Evolutionary conservation across 1,284 basidiomycete genomes (phyloP), one percentile per base, ranked within the genome.

Genomic region (Rhizopogon hawkerae): DNA sequence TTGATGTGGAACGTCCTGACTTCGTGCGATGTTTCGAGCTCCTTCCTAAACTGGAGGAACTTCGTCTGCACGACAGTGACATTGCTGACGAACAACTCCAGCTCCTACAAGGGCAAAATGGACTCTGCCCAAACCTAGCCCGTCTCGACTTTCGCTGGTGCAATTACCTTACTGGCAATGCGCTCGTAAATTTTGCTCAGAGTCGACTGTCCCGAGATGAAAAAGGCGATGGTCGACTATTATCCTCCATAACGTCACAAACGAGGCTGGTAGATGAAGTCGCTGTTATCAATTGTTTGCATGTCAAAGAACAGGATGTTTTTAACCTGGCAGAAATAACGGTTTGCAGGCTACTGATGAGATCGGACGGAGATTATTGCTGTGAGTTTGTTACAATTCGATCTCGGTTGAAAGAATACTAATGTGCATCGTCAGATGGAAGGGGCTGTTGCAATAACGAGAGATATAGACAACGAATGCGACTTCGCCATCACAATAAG

Each of bases 81-180:
- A 75, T 84, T 52, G 64, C 75, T 14, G 75, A 81, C 57, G 61
- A 64, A n/a, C 70, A 73, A 23, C 54, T 84, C 6, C 55, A 58
- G 8, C 53, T 63, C 37, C 58, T 83, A 21, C 57, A 64, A 26
- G 72, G 73, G 2, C 65, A 69, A n/a, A 54, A 51, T 9, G 71
- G 69, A 3, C 57, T 72, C 13, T 83, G 79, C 52, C 79, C 76
- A 16, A 61, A 58, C 46, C 70, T 83, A 24, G 59, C 61, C 36
- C 64, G 63, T 38, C 59, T 85, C 43, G 79, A 83, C 58, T 61
- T 84, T 41, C 71, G 79, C 21, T 83, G 79, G 80, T 84, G 81
- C 56, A 71, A 74, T 9, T 72, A 78, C 55, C 58, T 84, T 10
- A 70, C 67, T 38, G 79, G 80, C n/a, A 57, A 56, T 1, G 73